Conservation (phyloP, 805 yeast species). For the Wickerhamia fluorescens region DNA sequence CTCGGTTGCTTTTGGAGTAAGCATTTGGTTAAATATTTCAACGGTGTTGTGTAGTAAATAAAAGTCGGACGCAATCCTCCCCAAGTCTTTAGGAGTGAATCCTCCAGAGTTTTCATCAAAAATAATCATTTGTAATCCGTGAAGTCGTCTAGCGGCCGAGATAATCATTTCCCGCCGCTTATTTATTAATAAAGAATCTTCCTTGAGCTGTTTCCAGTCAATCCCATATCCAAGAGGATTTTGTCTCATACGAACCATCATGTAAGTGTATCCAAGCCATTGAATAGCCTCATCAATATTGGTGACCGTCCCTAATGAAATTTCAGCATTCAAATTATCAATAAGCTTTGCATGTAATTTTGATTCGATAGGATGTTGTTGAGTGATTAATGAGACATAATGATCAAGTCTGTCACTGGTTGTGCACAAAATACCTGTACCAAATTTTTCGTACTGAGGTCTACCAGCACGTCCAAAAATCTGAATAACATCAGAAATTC, state of each 20-base stretch:
- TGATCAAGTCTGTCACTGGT: constrained; percentile 76
- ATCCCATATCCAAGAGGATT: constrained; percentile 92
- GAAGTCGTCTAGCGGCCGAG: constrained; percentile 77
- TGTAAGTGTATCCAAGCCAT: constrained; percentile 97
- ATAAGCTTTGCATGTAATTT: constrained; percentile 68
- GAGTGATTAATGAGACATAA: constrained; percentile 80
- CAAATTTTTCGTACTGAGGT: constrained; percentile 89
- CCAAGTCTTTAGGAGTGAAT: constrained; percentile 79
- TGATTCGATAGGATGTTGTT: constrained; percentile 95
- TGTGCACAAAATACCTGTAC: constrained; percentile 89
- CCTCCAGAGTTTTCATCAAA: constrained; percentile 81
- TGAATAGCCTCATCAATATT: constrained; percentile 90
- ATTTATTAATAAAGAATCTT: constrained; percentile 74
- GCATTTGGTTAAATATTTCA: constrained; percentile 80
- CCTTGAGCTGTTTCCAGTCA: constrained; percentile 75
- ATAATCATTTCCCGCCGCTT: constrained; percentile 70
- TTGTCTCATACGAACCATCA: constrained; percentile 89
- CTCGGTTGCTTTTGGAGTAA: constrained; percentile 80
- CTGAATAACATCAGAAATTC: constrained; percentile 94
- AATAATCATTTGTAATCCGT: constrained; percentile 84
- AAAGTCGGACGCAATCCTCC: constrained; percentile 92
- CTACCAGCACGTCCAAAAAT: constrained; percentile 99
- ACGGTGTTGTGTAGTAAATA: constrained; percentile 78
- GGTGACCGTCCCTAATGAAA: constrained; percentile 91
- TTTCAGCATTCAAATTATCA: constrained; percentile 94